Evolutionary conservation across 768 basidiomycete species (phyloP), one percentile per base, ranked within the genome.

Genomic region (Galerina marginata): DNA sequence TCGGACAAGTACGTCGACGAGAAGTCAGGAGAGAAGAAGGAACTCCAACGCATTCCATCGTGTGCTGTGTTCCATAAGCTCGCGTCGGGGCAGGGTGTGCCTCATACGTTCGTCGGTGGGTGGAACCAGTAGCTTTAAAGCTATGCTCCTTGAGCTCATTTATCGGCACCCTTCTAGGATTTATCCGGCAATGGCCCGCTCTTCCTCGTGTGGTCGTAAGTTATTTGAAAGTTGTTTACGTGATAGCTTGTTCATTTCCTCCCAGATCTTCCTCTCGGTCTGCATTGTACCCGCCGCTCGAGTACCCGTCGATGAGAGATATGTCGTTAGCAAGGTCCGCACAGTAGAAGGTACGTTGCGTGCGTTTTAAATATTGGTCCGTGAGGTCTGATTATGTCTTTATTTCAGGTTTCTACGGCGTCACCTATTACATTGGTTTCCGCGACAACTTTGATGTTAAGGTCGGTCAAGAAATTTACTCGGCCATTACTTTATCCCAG

Each of bases 161-260:
- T 29, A 57, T 15, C 3, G 39, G 7, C 20, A 37, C 23, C 12
- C 49, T n/a, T 33, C 20, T 49, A 79, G 85, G 83, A 1, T 87
- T 89, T 69, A 74, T 89, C 33, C 79, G 83, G 3, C 87, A 85
- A 66, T 87, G 87, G 85, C 88, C 88, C 20, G 82, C 87, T 15
- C 77, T 91, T n/a, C 89, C 89, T 37, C 77, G 81, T 2, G 81
- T 90, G 26, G 82, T 87, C 15, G 87, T 87, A 64, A 63, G 85
- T 80, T 33, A 49, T 29, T 25, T 23, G 1, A 23, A 20, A n/a
- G 36, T 16, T 11, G 2, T 29, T 15, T 25, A 6, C n/a, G 36
- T 54, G 12, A 10, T 6, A 14, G 37, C 49, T 60, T 25, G 26
- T 37, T 3, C 15, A 12, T 20, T 11, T 42, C 7, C 7, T 55